Evolutionary conservation across 2,329 filamentous ascomycete genomes (phyloP), one percentile per base, ranked within the genome.

Genomic region (Plenodomus biglobosus): DNA sequence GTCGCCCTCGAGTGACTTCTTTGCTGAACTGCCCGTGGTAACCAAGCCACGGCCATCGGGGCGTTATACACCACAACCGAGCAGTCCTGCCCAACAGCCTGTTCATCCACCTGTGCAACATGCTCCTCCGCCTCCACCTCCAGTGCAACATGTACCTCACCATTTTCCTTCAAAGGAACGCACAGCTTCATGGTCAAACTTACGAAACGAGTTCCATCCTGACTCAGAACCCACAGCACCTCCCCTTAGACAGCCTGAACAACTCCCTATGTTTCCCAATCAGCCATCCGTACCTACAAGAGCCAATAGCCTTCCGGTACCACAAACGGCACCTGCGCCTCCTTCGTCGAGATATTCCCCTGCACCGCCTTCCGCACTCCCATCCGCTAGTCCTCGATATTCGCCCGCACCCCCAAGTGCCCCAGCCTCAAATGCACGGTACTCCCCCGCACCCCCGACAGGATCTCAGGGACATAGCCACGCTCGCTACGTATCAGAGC

Each of bases 21-120:
- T 80, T 45, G 76, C 70, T 17, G 77, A 80, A 48, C 61, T 80
- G 4, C 77, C 77, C 17, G 57, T 78, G 10, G 66, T 69, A 0
- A 59, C 70, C 0, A 78, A 76, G 51, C 69, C 75, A 15, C 70
- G 60, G 41, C 59, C 68, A n/a, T 60, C 71, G 13, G 66, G 70
- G 39, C 64, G 71, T 40, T 72, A 73, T 46, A 71, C 70, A 17
- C 70, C 72, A n/a, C 69, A 71, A 24, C 69, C 63, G 15, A 53
- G 6, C 11, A 32, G 15, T 32, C 8, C 11, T 32, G 27, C 15
- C 3, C 27, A 32, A 15, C 27, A 32, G 27, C 27, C 27, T 15
- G 15, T 11, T 3, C 27, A 52, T 13, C 41, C 53, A 8, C 56
- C 64, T 16, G 59, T 60, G 18, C 66, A 66, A 32, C 58, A n/a